phyloP scores from a whole-genome alignment of 768 basidiomycete genomes.

The Gloeostereum incarnatum region DNA sequence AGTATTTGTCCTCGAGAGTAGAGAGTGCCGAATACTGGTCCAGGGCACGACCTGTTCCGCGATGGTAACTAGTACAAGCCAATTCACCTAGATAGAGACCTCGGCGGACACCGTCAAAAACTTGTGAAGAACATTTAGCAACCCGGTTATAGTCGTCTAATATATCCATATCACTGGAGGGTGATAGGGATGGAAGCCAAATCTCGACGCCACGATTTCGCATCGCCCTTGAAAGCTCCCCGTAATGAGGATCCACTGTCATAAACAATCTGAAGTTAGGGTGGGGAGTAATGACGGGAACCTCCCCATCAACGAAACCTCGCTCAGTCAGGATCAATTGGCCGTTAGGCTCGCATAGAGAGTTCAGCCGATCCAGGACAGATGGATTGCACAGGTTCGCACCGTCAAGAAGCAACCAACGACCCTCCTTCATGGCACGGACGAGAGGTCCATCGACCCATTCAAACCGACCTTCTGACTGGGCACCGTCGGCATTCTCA shows the following conservation, averaged over 20 bases:
- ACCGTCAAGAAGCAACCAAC: constrained; percentile 86
- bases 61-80: constrained; percentile 4
- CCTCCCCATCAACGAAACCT: constrained; percentile 69
- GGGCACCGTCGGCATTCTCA: constrained; percentile 9
- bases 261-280: constrained; percentile 89
- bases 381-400: constrained; percentile 95
- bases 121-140: constrained; percentile 16
- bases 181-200: constrained; percentile 28
- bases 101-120: constrained; percentile 26
- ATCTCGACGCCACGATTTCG: constrained; percentile 94
- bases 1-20: constrained; percentile 28
- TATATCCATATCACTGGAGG: constrained; percentile 35
- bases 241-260: constrained; percentile 84
- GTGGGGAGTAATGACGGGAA: constrained; percentile 75
- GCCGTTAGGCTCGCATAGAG: constrained; percentile 86
- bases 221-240: constrained; percentile 97
- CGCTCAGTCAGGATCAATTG: constrained; percentile 81
- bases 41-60: constrained; percentile 30
- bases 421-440: constrained; percentile 74
- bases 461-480: constrained; percentile 55
- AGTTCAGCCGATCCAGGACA: constrained; percentile 93
- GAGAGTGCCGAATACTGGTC: constrained; percentile 42
- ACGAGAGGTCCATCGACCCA: constrained; percentile 95
- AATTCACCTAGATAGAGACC: constrained; percentile 14
- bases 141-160: constrained; percentile 41